Base-by-base conservation (phyloP, 1,139 yeast genomes). In the Chernovozyma aurita region DNA sequence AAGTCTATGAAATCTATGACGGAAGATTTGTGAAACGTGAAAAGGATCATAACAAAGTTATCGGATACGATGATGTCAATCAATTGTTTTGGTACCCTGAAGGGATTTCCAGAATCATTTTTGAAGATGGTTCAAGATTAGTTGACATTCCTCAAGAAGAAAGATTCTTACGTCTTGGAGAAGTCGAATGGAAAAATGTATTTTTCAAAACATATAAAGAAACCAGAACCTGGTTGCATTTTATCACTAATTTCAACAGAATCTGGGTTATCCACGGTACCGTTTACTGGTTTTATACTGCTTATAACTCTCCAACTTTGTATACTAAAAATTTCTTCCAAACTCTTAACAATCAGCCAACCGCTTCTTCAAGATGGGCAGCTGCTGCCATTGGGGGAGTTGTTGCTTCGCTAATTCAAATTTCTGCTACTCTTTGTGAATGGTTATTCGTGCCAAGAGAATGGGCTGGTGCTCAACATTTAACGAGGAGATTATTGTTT, bases 41-140 rank as follows among this genome's bases (percentile, higher is more conserved):
- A 73, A 85, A 77, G 54, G 98, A 92, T 64, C 98, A 94, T 70
- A 85, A 88, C 70, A 76, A 85, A 58, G 78, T 92, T 49, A 82
- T 92, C 57, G 98, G 98, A 63, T 92, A 92, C 61, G 99, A 92
- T 70, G 98, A 94, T 71, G 95, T 92, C 43, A 92, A 94, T 66
- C 99, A 94, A 72, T 77, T 92, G 52, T 92, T 92, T 69, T 92
- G 99, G 98, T 94, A 92, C 66, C 97, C 98, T 31, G 97, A 92
- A 67, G 99, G 98, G 73, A 85, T 92, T 52, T 85, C 94, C 43
- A 83, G 95, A 67, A 90, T 92, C 55, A 76, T 84, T 35, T 78
- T 90, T 55, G 90, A 84, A 57, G 97, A 92, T 60, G 95, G 95
- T 46, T 72, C 95, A 25, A 81, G 95, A 60, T 72, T 92, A 57